Evolutionary conservation across 2,329 filamentous ascomycete genomes (phyloP).

Genomic region (Chaetomium sp.): DNA sequence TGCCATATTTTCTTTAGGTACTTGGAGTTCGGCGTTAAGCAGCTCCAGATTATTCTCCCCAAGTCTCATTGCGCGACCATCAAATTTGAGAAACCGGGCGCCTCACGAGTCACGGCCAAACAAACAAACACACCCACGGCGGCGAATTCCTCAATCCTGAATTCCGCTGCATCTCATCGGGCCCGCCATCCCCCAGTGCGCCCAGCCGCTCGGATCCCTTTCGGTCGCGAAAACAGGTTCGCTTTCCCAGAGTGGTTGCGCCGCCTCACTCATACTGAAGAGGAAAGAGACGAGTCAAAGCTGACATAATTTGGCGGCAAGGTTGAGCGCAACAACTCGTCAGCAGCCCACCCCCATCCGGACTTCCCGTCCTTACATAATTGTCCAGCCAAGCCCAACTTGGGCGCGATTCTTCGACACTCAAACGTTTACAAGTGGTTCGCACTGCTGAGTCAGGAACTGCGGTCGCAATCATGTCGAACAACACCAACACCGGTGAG

Average conservation of each 20-base stretch:
- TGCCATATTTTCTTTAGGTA: too few relatives aligned
- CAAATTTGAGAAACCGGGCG: too few relatives aligned
- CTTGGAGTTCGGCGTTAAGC: too few relatives aligned
- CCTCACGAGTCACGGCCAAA: too few relatives aligned
- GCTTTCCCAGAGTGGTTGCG: neutral
- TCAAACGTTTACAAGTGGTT: neutral
- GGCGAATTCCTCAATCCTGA: too few relatives aligned
- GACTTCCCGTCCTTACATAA: conserved; percentile 7
- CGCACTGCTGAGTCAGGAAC: conserved; percentile 14
- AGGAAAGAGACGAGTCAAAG: neutral
- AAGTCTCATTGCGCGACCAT: too few relatives aligned
- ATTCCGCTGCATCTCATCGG: neutral
- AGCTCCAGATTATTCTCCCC: too few relatives aligned
- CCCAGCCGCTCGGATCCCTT: conserved; percentile 8
- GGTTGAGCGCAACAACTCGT: neutral
- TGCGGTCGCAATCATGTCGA: conserved; percentile 6
- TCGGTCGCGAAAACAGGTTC: neutral
- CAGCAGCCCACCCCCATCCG: neutral
- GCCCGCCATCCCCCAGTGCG: too few relatives aligned
- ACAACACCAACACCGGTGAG: conserved; percentile 11
- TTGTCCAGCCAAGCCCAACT: conserved; percentile 3
- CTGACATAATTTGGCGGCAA: conserved; percentile 6
- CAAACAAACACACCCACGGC: too few relatives aligned
- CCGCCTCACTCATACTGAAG: neutral
- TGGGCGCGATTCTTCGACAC: neutral